Evolutionary conservation across 257 asterid species (phyloP).

Genomic region (Nicotiana sylvestris): DNA sequence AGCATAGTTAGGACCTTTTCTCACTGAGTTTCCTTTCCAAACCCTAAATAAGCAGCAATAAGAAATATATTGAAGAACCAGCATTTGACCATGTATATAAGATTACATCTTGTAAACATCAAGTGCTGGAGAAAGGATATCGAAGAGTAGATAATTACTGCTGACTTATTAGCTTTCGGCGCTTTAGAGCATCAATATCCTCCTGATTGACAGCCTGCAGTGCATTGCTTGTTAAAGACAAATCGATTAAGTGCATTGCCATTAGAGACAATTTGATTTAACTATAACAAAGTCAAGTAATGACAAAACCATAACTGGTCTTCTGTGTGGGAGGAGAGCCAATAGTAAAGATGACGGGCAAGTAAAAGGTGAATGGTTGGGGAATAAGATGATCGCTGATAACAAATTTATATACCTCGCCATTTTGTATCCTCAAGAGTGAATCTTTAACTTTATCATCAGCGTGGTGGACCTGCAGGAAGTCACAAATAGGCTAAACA

Average conservation of each 20-base stretch:
- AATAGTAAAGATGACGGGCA: neutral
- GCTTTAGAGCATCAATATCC: conserved; percentile 76
- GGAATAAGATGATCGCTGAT: neutral
- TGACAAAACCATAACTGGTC: neutral
- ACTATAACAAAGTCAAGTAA: neutral
- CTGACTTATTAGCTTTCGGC: conserved; percentile 66
- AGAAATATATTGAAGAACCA: conserved; percentile 7
- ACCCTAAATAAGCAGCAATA: conserved; percentile 27
- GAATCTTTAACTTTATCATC: conserved; percentile 68
- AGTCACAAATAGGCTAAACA: neutral
- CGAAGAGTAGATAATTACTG: conserved; percentile 47
- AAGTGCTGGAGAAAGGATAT: neutral
- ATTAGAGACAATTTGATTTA: too few species aligned
- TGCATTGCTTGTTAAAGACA: neutral
- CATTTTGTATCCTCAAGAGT: conserved; percentile 57
- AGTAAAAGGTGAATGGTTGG: neutral
- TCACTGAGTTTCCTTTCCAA: conserved; percentile 86
- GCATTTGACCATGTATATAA: neutral
- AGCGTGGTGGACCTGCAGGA: conserved; percentile 57
- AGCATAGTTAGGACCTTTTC: conserved; percentile 85
- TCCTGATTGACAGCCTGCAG: conserved; percentile 58
- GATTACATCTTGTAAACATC: neutral
- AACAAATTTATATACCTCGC: conserved; percentile 47
- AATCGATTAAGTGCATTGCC: neutral
- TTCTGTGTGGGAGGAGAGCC: neutral